Evolutionary conservation across 495 filamentous ascomycete species (phyloP).

Genomic region (Daldinia bambusicola): DNA sequence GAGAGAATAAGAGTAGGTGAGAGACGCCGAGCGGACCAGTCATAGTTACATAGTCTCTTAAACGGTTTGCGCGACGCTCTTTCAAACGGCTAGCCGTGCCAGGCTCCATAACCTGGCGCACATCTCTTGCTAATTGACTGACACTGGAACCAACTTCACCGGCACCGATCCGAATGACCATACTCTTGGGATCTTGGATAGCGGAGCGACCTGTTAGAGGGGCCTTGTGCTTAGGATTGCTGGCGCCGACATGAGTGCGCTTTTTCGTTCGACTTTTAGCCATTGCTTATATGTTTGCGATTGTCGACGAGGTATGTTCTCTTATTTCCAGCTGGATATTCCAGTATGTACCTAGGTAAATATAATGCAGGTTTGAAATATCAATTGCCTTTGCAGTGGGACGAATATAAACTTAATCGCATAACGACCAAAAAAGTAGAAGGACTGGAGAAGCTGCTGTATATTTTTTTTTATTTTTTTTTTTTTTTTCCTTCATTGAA

Average conservation of each 20-base stretch:
- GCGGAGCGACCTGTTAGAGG: conserved; percentile 47
- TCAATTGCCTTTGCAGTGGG: neutral
- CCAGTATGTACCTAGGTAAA: neutral
- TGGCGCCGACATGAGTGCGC: conserved; percentile 81
- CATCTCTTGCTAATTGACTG: conserved; percentile 90
- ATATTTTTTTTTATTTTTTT: conserved; percentile 10
- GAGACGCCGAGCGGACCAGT: conserved; percentile 92
- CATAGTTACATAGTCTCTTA: conserved; percentile 96
- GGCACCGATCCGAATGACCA: conserved; percentile 97
- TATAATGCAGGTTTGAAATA: neutral
- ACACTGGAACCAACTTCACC: conserved; percentile 92
- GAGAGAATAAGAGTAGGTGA: conserved; percentile 93
- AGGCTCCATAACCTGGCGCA: conserved; percentile 93
- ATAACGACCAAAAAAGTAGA: neutral
- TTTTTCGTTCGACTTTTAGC: conserved; percentile 86
- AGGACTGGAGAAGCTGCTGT: neutral
- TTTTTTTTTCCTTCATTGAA: conserved; percentile 5
- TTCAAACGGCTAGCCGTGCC: conserved; percentile 86
- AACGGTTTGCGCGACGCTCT: conserved; percentile 88
- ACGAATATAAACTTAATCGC: neutral
- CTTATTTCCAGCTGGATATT: neutral
- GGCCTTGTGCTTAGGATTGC: conserved; percentile 64
- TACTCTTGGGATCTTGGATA: conserved; percentile 83
- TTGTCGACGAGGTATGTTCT: neutral
- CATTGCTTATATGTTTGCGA: conserved; percentile 60